Conservation (phyloP, 2,329 filamentous ascomycete species). For the Nemania serpens region DNA sequence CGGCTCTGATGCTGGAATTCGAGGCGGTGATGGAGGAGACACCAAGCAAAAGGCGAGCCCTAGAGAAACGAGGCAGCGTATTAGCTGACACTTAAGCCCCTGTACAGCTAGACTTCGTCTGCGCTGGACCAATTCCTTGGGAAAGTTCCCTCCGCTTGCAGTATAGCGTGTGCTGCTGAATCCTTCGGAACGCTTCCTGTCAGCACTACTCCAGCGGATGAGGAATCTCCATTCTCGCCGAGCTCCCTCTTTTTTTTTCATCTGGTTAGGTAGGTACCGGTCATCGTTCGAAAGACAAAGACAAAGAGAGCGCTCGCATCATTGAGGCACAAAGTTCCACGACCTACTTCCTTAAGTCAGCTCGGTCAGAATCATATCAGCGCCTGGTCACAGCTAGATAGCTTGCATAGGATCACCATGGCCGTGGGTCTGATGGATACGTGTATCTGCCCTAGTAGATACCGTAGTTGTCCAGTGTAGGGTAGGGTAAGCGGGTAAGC, state of each 20-base stretch:
- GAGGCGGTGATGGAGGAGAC: not conserved
- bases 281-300: not conserved
- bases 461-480: not conserved
- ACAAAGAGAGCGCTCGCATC: conserved; percentile 6
- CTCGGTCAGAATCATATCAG: conserved; percentile 12
- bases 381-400: conserved; percentile 9
- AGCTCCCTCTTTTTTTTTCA: not conserved
- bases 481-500: conserved; percentile 2
- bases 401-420: conserved; percentile 6
- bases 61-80: conserved; percentile 21
- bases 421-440: not conserved
- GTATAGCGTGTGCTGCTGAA: conserved; percentile 1
- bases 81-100: not conserved
- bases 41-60: not conserved
- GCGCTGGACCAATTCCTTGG: conserved; percentile 1
- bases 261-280: conserved; percentile 1
- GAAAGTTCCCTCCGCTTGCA: not conserved
- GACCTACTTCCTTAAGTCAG: not conserved
- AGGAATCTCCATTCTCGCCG: conserved; percentile 13
- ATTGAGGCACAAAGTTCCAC: conserved; percentile 7
- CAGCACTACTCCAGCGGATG: conserved; percentile 3
- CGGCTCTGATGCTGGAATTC: conserved; percentile 6
- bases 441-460: conserved; percentile 8
- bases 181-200: conserved; percentile 5
- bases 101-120: conserved; percentile 4